Conservation (phyloP, 2,329 filamentous ascomycete genomes). For the Xylariales sp. region DNA sequence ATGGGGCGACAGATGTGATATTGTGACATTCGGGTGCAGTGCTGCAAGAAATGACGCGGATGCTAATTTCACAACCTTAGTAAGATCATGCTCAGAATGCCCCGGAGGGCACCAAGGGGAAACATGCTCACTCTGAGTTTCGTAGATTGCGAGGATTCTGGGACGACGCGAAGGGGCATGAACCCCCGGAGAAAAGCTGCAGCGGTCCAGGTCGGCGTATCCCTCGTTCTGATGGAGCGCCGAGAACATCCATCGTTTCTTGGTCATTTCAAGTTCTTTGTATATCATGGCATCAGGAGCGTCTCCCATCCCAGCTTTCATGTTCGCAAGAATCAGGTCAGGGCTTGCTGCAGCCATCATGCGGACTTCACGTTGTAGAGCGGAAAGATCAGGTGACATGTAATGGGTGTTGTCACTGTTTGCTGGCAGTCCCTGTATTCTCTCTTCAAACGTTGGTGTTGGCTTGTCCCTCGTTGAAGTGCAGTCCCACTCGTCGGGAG, state of each 20-base stretch:
- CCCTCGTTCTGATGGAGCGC: constrained; percentile 43
- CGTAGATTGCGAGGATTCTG: constrained; percentile 46
- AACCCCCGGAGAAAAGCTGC: constrained; percentile 11
- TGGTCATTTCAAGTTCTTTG: constrained; percentile 48
- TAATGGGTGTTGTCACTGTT: constrained; percentile 18
- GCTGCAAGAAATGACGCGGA: constrained; percentile 46
- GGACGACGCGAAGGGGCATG: constrained; percentile 17
- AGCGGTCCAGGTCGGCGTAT: constrained; percentile 22
- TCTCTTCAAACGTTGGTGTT: constrained; percentile 16
- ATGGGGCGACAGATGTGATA: constrained; percentile 42
- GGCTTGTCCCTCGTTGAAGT: constrained; percentile 21
- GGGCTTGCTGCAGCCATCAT: constrained; percentile 51
- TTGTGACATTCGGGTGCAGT: constrained; percentile 31
- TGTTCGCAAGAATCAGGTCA: constrained; percentile 47
- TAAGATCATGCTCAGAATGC: neutral
- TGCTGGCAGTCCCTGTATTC: constrained; percentile 14
- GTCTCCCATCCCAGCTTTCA: constrained; percentile 47
- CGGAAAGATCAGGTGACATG: constrained; percentile 27
- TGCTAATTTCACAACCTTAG: constrained; percentile 33
- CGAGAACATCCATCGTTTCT: constrained; percentile 59
- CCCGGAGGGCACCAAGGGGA: too few species aligned
- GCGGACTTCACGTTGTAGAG: constrained; percentile 48
- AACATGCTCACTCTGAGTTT: constrained; percentile 39
- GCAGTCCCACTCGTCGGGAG: constrained; percentile 39
- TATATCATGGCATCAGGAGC: constrained; percentile 42